Evolutionary conservation across 345 rosid genomes (phyloP).

Genomic region (Melaleuca quinquenervia): DNA sequence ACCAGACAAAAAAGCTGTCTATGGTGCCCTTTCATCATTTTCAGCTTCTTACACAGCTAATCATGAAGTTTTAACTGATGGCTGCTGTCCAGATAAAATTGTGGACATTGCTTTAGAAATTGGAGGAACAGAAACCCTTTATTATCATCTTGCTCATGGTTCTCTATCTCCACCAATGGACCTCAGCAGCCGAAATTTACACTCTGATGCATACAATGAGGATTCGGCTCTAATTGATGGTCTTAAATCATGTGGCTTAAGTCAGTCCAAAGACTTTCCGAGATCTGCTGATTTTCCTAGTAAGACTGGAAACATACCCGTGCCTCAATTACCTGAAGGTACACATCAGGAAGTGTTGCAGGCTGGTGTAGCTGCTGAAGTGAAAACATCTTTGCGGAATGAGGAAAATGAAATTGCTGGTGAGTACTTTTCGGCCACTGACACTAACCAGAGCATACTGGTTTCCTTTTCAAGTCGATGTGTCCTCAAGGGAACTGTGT

Average conservation of each 20-base stretch:
- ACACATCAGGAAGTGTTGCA: constrained; percentile 24
- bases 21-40: constrained; percentile 21
- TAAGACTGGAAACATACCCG: constrained; percentile 13
- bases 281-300: constrained; percentile 1
- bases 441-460: constrained; percentile 80
- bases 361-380: constrained; percentile 19
- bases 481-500: constrained; percentile 69
- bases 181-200: constrained; percentile 29
- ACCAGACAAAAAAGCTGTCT: constrained; percentile 32
- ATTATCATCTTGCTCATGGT: background rate
- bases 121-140: background rate
- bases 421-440: constrained; percentile 69
- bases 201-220: constrained; percentile 10
- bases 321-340: constrained; percentile 20
- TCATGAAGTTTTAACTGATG: background rate
- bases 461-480: constrained; percentile 90
- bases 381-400: constrained; percentile 26
- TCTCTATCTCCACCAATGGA: constrained; percentile 1
- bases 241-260: constrained; percentile 7
- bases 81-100: background rate
- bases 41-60: constrained; percentile 11
- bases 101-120: background rate
- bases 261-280: constrained; percentile 16
- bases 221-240: constrained; percentile 16
- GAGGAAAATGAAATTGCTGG: constrained; percentile 45